Evolutionary conservation across 768 basidiomycete species (phyloP), one percentile per base, ranked within the genome.

Genomic region (Amanita thiersii): DNA sequence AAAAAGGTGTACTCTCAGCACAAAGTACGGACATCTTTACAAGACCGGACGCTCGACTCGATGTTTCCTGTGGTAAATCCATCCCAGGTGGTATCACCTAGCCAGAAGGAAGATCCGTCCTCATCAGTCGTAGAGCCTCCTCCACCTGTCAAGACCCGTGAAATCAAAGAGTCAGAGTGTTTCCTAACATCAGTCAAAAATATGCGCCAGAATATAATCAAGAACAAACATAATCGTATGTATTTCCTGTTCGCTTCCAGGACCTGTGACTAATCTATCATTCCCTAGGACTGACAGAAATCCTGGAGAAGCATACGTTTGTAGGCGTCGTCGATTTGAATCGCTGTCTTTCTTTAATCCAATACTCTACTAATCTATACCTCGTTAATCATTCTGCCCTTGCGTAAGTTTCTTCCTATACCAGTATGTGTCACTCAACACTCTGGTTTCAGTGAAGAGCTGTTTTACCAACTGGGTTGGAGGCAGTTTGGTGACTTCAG

Each of bases 381-480:
- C 72, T 97, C 9, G 72, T 96, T 44, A 89, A 96, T 48, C 86
- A 97, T 52, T 81, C 77, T 19, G 66, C 80, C 3, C 63, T 98
- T 26, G 81, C 84, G 90, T 96, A 59, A 39, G 88, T 75, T 18
- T 15, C 29, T 34, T 14, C 20, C 25, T 35, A 11, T 15, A 33
- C 38, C 8, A 6, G 12, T 37, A 44, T 21, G 36, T 20, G 10
- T 33, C 7, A 32, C 32, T 45, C 11, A 40, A 45, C n/a, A 28
- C 6, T 4, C 15, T 40, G 28, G 2, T 34, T 31, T 30, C 28
- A 96, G 92, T 0, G 91, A 96, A 53, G 91, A 96, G 51, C 69
- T 96, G 24, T 94, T 98, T 58, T 97, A 96, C 60, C 96, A 99
- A 55, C 73, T 99, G 5, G 89, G 79, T 1, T 62, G 98, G 19